A percentile compares a stretch with the other conserved stretches of the same genome.
Conservation (phyloP, 441 rosid species). For the Populus hybrid region DNA sequence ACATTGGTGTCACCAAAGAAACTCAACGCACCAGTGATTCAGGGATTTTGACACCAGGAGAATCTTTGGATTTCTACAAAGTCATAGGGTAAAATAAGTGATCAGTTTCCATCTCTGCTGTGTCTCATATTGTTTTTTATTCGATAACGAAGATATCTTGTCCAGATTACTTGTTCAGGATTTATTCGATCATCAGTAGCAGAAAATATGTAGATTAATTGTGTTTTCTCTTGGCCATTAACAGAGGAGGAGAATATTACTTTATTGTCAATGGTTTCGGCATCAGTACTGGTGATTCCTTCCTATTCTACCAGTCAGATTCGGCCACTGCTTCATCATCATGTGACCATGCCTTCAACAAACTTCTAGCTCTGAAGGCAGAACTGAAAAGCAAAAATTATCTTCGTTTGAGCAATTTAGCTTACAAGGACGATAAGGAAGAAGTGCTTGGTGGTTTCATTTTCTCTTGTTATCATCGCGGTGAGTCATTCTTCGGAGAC, state of each 20-base stretch:
- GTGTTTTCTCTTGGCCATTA: not conserved
- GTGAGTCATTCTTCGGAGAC: conserved; percentile 19
- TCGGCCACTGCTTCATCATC: conserved; percentile 33
- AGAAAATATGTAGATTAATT: not conserved
- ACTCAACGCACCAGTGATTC: conserved; percentile 15
- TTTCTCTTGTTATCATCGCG: conserved; percentile 37
- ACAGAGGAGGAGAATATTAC: conserved; percentile 28
- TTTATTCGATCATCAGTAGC: not conserved
- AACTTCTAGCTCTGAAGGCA: conserved; percentile 22
- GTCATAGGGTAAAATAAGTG: conserved; percentile 36
- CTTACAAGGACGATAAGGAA: not conserved
- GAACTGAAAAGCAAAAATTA: not conserved
- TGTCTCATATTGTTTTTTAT: not conserved
- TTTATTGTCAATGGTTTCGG: conserved; percentile 42
- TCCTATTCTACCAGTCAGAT: conserved; percentile 50
- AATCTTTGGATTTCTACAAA: conserved; percentile 31
- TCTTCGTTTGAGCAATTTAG: not conserved
- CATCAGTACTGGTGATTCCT: conserved; percentile 41
- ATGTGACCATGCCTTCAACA: conserved; percentile 17
- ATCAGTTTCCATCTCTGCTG: not conserved
- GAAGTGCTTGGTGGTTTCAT: conserved; percentile 53
- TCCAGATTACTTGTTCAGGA: not conserved
- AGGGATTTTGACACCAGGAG: not conserved
- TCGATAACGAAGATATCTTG: not conserved
- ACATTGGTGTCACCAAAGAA: conserved; percentile 39